Conservation (phyloP, 75 land plant genomes). For the Cryptomeria japonica region DNA sequence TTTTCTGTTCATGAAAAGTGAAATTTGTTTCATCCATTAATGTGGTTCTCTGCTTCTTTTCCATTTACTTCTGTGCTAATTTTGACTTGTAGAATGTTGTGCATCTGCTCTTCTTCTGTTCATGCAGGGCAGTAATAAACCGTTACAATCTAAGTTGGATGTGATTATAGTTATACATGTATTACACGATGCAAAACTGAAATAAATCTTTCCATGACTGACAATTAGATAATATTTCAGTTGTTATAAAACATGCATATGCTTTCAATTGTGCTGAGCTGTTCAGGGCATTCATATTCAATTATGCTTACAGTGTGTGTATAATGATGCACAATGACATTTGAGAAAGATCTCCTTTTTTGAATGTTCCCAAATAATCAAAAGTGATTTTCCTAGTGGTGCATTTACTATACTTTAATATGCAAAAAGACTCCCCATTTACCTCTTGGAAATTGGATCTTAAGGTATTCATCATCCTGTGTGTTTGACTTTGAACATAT, state of each 20-base stretch:
- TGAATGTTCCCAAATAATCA: neutral
- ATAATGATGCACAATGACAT: neutral
- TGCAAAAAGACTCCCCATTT: neutral
- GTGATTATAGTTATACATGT: neutral
- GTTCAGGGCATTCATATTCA: constrained; percentile 2
- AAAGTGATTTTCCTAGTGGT: neutral
- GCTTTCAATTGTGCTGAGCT: neutral
- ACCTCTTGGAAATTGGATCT: neutral
- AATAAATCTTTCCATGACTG: neutral
- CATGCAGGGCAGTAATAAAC: neutral
- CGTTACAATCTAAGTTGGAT: neutral
- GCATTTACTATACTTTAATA: neutral
- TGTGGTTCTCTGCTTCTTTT: neutral
- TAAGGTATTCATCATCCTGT: neutral
- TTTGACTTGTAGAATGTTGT: neutral
- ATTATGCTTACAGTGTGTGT: neutral
- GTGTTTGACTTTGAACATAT: neutral
- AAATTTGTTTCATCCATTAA: neutral
- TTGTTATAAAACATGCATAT: neutral
- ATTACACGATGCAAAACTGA: neutral
- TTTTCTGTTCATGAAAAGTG: neutral
- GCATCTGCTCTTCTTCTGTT: neutral
- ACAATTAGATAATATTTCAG: neutral
- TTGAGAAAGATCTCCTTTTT: neutral
- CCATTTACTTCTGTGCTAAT: neutral